These are phyloP conservation scores for Pisolithus albus DNA, from an alignment of 768 basidiomycete species.

Conservation along the genomic window DNA sequence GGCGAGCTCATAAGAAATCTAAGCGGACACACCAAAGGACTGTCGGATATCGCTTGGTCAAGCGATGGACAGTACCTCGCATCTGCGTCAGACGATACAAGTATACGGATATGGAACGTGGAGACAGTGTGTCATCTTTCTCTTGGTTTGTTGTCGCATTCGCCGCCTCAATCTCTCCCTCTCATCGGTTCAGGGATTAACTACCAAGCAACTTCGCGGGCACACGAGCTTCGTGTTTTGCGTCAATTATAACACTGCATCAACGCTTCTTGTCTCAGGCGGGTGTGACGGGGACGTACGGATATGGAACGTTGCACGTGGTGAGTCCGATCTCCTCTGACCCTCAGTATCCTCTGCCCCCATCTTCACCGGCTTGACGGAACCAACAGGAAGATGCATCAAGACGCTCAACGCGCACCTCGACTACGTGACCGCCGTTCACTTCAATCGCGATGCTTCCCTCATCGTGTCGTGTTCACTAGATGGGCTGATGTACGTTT, in stretches of 20 bases:
- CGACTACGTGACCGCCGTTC: slow-evolving; percentile 91
- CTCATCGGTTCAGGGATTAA: slow-evolving; percentile 45
- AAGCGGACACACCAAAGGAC: slow-evolving; percentile 69
- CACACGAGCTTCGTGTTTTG: slow-evolving; percentile 90
- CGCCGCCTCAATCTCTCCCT: not conserved
- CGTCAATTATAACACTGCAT: slow-evolving; percentile 83
- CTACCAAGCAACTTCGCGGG: slow-evolving; percentile 65
- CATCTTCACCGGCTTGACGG: not conserved
- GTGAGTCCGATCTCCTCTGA: slow-evolving; percentile 31
- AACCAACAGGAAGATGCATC: slow-evolving; percentile 62
- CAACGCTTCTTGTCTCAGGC: slow-evolving; percentile 86
- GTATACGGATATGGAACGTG: slow-evolving; percentile 84
- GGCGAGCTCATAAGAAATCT: slow-evolving; percentile 72
- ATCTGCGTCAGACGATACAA: slow-evolving; percentile 89
- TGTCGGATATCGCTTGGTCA: slow-evolving; percentile 89
- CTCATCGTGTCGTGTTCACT: slow-evolving; percentile 88
- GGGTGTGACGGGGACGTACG: slow-evolving; percentile 89
- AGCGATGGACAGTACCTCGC: slow-evolving; percentile 76
- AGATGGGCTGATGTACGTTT: slow-evolving; percentile 86
- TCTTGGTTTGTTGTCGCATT: not conserved
- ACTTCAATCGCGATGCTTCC: slow-evolving; percentile 88
- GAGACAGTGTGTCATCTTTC: slow-evolving; percentile 50
- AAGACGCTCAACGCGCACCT: slow-evolving; percentile 88
- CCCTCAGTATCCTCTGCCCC: not conserved
- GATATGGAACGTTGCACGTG: slow-evolving; percentile 85